Evolutionary conservation across 176 grass and related monocot species (phyloP).

Genomic region (Aegilops bicornis): DNA sequence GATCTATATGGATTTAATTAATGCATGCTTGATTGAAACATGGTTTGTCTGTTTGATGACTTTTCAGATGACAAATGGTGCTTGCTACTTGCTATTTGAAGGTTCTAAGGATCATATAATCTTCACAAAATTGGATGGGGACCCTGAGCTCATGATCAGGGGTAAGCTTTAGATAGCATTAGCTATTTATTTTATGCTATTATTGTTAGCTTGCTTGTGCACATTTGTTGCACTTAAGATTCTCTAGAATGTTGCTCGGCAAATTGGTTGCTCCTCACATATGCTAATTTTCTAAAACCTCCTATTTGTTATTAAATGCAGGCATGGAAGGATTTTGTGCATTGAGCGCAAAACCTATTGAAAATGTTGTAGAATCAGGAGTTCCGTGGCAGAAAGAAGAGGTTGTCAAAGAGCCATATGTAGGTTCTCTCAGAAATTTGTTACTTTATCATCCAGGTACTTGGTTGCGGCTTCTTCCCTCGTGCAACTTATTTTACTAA

Average conservation of each 20-base stretch:
- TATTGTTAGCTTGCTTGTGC: slow-evolving; percentile 1
- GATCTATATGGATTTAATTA: not conserved
- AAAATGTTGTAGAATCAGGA: slow-evolving; percentile 24
- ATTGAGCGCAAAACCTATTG: slow-evolving; percentile 28
- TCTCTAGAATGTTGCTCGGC: not conserved
- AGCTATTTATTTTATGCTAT: not conserved
- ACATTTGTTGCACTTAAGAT: not conserved
- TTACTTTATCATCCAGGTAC: slow-evolving; percentile 69
- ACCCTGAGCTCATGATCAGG: slow-evolving; percentile 45
- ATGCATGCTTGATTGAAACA: slow-evolving; percentile 32
- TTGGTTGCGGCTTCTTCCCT: slow-evolving; percentile 6
- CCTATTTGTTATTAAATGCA: slow-evolving; percentile 39
- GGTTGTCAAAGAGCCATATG: slow-evolving; percentile 46
- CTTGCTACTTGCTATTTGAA: slow-evolving; percentile 70
- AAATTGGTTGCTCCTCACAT: not conserved
- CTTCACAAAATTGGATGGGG: slow-evolving; percentile 39
- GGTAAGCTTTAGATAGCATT: slow-evolving; percentile 37
- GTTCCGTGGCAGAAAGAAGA: slow-evolving; percentile 56
- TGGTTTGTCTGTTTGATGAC: slow-evolving; percentile 42
- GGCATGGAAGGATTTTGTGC: slow-evolving; percentile 33
- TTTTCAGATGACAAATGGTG: slow-evolving; percentile 70
- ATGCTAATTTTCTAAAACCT: not conserved
- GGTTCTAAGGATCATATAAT: slow-evolving; percentile 45
- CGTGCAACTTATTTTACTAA: slow-evolving; percentile 5
- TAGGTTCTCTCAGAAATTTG: slow-evolving; percentile 68